Conservation (phyloP, 495 filamentous ascomycete genomes). For the Penicilliopsis zonata region DNA sequence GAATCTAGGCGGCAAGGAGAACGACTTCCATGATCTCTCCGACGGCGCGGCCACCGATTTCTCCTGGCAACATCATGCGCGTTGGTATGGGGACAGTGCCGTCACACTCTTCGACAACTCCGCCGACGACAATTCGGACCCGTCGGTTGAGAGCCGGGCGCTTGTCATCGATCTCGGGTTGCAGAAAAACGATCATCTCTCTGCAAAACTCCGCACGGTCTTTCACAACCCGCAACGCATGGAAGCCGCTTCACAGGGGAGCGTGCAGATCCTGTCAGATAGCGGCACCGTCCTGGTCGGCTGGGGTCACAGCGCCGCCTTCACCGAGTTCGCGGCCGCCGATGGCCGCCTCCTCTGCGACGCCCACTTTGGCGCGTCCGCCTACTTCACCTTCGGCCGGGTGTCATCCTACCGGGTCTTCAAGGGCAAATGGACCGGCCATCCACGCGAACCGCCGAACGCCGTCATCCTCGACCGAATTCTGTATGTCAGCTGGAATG, state of each 20-base stretch:
- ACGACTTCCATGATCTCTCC: constrained; percentile 10
- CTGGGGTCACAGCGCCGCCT: constrained; percentile 44
- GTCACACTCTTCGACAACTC: constrained; percentile 35
- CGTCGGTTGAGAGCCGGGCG: constrained; percentile 1
- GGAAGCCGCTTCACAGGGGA: constrained; percentile 43
- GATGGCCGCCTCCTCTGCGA: too few relatives aligned
- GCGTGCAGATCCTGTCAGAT: constrained; percentile 40
- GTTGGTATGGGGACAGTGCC: constrained; percentile 18
- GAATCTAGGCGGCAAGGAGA: constrained; percentile 36
- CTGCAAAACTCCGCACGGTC: constrained; percentile 10
- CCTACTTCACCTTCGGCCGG: too few relatives aligned
- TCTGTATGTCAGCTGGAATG: constrained; percentile 19
- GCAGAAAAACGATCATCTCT: constrained; percentile 11
- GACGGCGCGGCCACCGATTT: constrained; percentile 20
- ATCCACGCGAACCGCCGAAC: constrained; percentile 5
- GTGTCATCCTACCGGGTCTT: constrained; percentile 12
- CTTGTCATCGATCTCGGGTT: constrained; percentile 16
- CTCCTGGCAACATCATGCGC: constrained; percentile 40
- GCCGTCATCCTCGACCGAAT: constrained; percentile 4
- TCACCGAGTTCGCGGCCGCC: constrained; percentile 43
- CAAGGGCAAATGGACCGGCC: constrained; percentile 9
- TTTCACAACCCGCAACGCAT: constrained; percentile 21
- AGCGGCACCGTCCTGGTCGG: constrained; percentile 44
- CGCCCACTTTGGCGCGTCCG: too few relatives aligned
- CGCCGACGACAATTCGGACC: constrained; percentile 9